Evolutionary conservation across 805 yeast genomes (phyloP), one percentile per base, ranked within the genome.

Genomic region (Candida germanica): DNA sequence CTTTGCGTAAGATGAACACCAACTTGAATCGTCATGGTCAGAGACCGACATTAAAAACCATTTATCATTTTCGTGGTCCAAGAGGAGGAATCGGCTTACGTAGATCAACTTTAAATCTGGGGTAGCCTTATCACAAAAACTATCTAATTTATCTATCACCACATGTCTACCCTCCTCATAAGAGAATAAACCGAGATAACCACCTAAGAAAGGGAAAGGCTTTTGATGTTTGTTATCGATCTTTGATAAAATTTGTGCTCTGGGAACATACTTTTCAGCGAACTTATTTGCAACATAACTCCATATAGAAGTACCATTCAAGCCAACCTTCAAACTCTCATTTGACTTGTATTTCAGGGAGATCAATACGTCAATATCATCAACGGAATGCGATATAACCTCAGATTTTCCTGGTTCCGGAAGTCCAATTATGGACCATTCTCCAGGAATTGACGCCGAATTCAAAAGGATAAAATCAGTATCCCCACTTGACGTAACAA

Each of bases 361-460:
- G 2, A 25, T 24, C 2, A 70, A 57, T 1, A 17, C 29, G 2
- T 49, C 19, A 0, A 53, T 48, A 6, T 47, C 48, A 40, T 78
- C 79, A 0, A 80, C 69, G 1, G 86, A 83, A 51, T 83, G 87
- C 2, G 83, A 71, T 9, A 82, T 64, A 2, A 77, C 72, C 13
- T 67, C 67, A 19, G 79, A 66, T 22, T 59, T 49, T 8, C 53
- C 57, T 1, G 20, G 34, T 4, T 66, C 62, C 0, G 89, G 89
- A 1, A 87, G 46, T 0, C 95, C 96, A 36, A 93, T 75, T 4
- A 93, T 79, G 0, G 95, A 79, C 91, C 94, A 87, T 40, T 78
- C 71, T 0, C 98, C 97, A 0, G 96, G 95, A 1, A 70, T 54
- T 0, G 94, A 75, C 0, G 95, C 94, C 24, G 94, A 83, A 50